Evolutionary conservation across 1,284 basidiomycete species (phyloP).

Genomic region (Golubevia pallescens): DNA sequence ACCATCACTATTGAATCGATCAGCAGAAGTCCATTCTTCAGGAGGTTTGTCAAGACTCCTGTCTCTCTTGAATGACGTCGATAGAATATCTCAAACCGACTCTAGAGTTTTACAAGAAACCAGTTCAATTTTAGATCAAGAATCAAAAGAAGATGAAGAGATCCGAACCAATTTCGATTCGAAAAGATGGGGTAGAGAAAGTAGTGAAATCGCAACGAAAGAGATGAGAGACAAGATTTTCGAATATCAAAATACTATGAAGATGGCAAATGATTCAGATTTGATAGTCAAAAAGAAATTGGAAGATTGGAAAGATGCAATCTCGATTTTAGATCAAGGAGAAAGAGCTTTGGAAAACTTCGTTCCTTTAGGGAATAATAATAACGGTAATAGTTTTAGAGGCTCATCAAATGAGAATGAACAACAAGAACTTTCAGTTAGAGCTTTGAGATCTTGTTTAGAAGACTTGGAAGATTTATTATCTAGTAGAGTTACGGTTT

Average conservation of each 20-base stretch:
- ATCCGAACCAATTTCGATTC: conserved; percentile 62
- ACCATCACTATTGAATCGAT: conserved; percentile 82
- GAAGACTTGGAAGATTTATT: conserved; percentile 81
- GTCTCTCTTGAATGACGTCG: conserved; percentile 76
- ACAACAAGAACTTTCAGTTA: conserved; percentile 71
- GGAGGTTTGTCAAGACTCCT: conserved; percentile 78
- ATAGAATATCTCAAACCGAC: conserved; percentile 73
- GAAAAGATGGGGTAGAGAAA: conserved; percentile 87
- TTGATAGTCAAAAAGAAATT: conserved; percentile 67
- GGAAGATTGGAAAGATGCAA: conserved; percentile 27
- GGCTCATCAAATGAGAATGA: conserved; percentile 62
- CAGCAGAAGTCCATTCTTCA: conserved; percentile 80
- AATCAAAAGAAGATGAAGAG: no score
- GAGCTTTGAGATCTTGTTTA: conserved; percentile 76
- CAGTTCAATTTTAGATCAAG: no score
- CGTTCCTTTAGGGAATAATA: not conserved
- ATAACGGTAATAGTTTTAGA: no score
- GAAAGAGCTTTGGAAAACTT: conserved; percentile 6
- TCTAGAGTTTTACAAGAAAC: conserved; percentile 68
- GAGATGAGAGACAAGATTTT: conserved; percentile 29
- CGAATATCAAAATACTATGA: conserved; percentile 34
- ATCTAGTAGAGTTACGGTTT: conserved; percentile 71
- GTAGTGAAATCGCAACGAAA: conserved; percentile 70
- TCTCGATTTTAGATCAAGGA: conserved; percentile 17
- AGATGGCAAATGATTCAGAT: conserved; percentile 41